Evolutionary conservation across 257 asterid genomes (phyloP), one percentile per base, ranked within the genome.

Genomic region (Salvia rosmarinus): DNA sequence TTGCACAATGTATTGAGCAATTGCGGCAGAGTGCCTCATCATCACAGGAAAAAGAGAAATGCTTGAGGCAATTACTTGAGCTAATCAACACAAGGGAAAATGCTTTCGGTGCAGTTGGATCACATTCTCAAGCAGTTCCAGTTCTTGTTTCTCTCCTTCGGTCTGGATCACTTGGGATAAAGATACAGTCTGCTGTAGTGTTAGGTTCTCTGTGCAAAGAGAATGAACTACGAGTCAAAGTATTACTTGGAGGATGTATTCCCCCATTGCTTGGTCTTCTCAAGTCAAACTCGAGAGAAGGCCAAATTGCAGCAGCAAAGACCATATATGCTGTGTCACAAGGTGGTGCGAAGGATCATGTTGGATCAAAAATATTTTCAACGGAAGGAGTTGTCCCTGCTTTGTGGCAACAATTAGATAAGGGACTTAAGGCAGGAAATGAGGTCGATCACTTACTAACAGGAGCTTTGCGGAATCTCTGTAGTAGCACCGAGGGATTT

Each of bases 101-200:
- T 78, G 99, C 96, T 74, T 94, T 94, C 64, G 84, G 96, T 74
- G 99, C 98, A 46, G 98, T 95, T 72, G 98, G 96, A 70, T 91
- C 99, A 56, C 99, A 95, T 83, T 95, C 99, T 73, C 99, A 95
- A 80, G 99, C 99, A 39, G 99, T 95, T 78, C 99, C 99, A n/a
- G 98, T 95, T 43, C 98, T 95, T 7, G 99, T 95, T 17, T 95
- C 99, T 49, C 96, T 91, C 72, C 95, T 95, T 64, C 95, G 99
- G 70, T 89, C 99, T 25, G 99, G 98, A 72, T 88, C 98, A 64
- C 84, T 88, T 34, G 96, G 88, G 75, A 88, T 91, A 72, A 95
- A 95, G 87, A 86, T 89, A 80, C 95, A 88, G 78, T 92, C 99
- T 60, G 99, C 96, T 57, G 83, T 86, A 40, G 97, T 91, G 74